Percentiles rank a stretch among this genome's conserved stretches.
Conservation (phyloP, 2,329 filamentous ascomycete genomes). For the Colletotrichum sp. region DNA sequence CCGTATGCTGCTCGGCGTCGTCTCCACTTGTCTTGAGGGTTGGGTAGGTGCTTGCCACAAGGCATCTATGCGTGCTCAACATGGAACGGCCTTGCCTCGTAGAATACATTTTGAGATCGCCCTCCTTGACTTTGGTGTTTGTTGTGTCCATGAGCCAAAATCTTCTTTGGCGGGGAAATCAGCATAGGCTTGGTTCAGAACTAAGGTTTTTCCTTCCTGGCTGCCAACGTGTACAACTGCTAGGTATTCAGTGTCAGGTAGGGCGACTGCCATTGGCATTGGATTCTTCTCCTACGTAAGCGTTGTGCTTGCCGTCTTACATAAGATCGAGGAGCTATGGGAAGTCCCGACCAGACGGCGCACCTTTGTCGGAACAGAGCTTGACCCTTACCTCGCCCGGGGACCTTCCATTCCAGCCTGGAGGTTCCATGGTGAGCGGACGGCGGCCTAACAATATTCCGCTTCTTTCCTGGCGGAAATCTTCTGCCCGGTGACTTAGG, state of each 20-base stretch:
- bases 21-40: background rate
- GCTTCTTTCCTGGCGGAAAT: background rate
- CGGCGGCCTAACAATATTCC: background rate
- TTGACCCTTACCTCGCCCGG: no score
- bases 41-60: background rate
- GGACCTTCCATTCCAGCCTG: no score
- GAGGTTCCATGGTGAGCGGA: background rate
- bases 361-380: background rate
- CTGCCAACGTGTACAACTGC: background rate
- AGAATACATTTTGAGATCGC: background rate
- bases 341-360: background rate
- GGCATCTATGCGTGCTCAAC: background rate
- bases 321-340: background rate
- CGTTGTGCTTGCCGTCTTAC: no score
- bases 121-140: background rate
- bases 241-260: background rate
- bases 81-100: background rate
- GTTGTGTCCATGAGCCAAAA: no score
- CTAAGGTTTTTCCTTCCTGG: background rate
- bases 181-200: background rate
- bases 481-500: background rate
- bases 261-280: background rate
- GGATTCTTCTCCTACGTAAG: no score
- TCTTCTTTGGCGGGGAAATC: no score
- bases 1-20: background rate